Conservation (phyloP, 2,329 filamentous ascomycete species). For the Colletotrichum nymphaeae region DNA sequence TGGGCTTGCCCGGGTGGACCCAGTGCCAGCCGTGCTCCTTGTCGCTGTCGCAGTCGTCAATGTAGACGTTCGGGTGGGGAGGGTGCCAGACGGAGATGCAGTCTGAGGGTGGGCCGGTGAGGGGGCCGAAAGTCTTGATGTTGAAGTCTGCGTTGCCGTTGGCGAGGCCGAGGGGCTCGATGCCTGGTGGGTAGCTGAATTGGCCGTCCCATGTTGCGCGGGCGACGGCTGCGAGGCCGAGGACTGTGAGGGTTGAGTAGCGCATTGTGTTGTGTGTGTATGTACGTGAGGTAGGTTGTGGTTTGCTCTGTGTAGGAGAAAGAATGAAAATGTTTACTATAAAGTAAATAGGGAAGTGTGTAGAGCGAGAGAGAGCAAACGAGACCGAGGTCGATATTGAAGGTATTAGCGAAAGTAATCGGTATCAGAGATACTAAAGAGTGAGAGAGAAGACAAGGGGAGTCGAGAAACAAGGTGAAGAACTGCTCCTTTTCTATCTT, state of each 20-base stretch:
- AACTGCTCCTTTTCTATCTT: conserved; percentile 32
- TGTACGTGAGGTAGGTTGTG: not conserved
- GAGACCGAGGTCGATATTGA: conserved; percentile 22
- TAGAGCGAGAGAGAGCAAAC: conserved; percentile 11
- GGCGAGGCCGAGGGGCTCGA: conserved; percentile 29
- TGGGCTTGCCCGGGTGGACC: conserved; percentile 45
- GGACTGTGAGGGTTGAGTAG: conserved; percentile 31
- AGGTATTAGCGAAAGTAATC: conserved; percentile 37
- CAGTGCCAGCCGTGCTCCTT: conserved; percentile 48
- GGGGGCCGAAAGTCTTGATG: conserved; percentile 39
- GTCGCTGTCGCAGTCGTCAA: conserved; percentile 49
- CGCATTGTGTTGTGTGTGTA: conserved; percentile 34
- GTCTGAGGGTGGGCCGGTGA: conserved; percentile 39
- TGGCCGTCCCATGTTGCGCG: conserved; percentile 34
- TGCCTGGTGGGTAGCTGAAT: conserved; percentile 39
- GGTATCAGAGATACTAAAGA: conserved; percentile 41
- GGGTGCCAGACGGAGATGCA: conserved; percentile 50
- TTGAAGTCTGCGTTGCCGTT: conserved; percentile 26
- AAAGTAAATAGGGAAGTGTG: conserved; percentile 1
- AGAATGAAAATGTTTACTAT: conserved; percentile 9
- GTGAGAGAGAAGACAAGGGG: conserved; percentile 1
- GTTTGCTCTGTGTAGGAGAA: not conserved
- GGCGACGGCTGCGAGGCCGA: conserved; percentile 35
- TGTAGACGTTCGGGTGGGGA: conserved; percentile 47
- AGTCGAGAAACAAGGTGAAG: not conserved